These are phyloP conservation scores for Xylaria sp. DNA, from an alignment of 2,329 filamentous ascomycete genomes.

Conservation along the genomic window DNA sequence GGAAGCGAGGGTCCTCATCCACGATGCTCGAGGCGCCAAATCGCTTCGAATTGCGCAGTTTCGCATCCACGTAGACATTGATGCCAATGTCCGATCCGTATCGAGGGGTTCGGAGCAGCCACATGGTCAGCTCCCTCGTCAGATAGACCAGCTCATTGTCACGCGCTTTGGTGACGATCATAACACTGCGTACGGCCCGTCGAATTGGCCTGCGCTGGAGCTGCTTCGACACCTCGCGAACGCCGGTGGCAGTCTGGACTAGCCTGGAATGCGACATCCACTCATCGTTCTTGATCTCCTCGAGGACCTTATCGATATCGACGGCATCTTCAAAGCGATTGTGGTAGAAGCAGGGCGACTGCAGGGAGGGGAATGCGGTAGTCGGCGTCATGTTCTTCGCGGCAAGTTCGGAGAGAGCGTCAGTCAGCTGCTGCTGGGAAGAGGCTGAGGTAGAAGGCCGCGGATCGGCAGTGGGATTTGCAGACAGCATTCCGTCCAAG, in stretches of 20 bases:
- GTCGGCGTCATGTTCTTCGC: conserved; percentile 46
- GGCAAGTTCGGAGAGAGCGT: conserved; percentile 59
- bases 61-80: conserved; percentile 97
- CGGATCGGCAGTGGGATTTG: conserved; percentile 40
- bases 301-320: conserved; percentile 90
- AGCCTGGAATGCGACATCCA: conserved; percentile 91
- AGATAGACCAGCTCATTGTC: conserved; percentile 91
- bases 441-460: conserved; percentile 47
- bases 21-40: conserved; percentile 78
- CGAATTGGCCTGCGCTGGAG: conserved; percentile 90
- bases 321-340: conserved; percentile 95
- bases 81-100: conserved; percentile 90
- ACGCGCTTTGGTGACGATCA: conserved; percentile 98
- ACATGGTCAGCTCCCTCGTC: conserved; percentile 83
- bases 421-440: conserved; percentile 65
- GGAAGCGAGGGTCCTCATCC: conserved; percentile 73
- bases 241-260: conserved; percentile 92
- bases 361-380: conserved; percentile 67
- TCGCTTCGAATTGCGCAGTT: conserved; percentile 83
- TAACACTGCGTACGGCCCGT: conserved; percentile 87
- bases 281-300: conserved; percentile 89
- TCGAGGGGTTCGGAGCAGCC: conserved; percentile 85
- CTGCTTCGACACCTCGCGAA: conserved; percentile 94
- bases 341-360: conserved; percentile 97
- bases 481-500: conserved; percentile 61